These are phyloP conservation scores for Podospora didyma DNA, from an alignment of 495 filamentous ascomycete species.

Conservation along the genomic window DNA sequence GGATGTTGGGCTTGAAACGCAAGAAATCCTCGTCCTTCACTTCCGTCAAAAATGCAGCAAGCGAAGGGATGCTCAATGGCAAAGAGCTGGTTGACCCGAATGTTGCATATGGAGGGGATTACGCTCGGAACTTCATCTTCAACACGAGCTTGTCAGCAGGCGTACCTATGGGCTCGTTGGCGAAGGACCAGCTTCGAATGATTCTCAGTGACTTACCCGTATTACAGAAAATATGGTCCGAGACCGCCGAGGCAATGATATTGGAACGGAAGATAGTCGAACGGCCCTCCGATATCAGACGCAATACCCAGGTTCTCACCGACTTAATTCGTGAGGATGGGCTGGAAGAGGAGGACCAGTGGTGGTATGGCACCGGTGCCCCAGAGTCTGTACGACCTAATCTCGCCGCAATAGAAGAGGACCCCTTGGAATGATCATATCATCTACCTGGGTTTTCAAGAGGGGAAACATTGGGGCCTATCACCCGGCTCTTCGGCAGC, in stretches of 20 bases:
- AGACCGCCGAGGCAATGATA: constrained; percentile 52
- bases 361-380: constrained; percentile 44
- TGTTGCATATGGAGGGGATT: constrained; percentile 3
- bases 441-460: not conserved
- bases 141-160: constrained; percentile 49
- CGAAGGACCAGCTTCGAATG: constrained; percentile 41
- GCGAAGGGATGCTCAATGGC: not conserved
- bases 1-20: constrained; percentile 46
- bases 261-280: constrained; percentile 51
- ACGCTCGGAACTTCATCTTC: constrained; percentile 40
- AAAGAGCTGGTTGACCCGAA: constrained; percentile 5
- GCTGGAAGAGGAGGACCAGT: constrained; percentile 48
- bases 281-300: constrained; percentile 47
- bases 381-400: constrained; percentile 43
- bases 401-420: constrained; percentile 45
- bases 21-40: constrained; percentile 43
- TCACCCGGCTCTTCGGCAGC: not conserved
- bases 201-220: constrained; percentile 47
- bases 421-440: constrained; percentile 29
- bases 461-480: not conserved
- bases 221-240: constrained; percentile 48
- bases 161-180: constrained; percentile 49
- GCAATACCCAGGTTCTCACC: constrained; percentile 48
- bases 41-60: constrained; percentile 17
- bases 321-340: constrained; percentile 52